Evolutionary conservation across 2,329 filamentous ascomycete genomes (phyloP), one percentile per base, ranked within the genome.

Genomic region (Fonsecaea multimorphosa): DNA sequence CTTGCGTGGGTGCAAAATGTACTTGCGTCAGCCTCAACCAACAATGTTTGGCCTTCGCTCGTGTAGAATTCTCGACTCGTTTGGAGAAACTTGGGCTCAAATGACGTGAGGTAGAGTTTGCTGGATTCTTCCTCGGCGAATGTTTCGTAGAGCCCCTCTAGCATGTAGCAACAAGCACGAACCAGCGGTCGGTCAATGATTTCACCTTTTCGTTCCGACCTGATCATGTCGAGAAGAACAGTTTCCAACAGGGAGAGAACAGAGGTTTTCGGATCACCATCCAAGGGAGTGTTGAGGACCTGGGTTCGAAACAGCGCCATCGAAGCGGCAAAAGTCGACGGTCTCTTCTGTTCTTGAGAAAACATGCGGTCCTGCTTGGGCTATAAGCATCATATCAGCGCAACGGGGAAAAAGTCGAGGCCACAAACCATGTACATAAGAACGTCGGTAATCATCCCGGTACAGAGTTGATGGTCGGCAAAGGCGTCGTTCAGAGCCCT

Each of bases 371-470:
- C 94, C 87, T 89, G 61, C 34, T 12, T 0, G 1, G 32, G 58
- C 36, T 62, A 52, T 67, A 52, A 69, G 60, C 59, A 63, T 68
- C 38, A 54, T 52, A 59, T 64, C 58, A 64, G 58, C 55, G 36
- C 55, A 38, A 22, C 34, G 31, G 29, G 16, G 12, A 34, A 24
- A n/a, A 52, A 27, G 19, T 31, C 4, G 5, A 19, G 53, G 52
- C 66, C 64, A 74, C 82, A 74, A 75, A 87, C 86, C 83, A 99
- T 92, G 75, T 97, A 97, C 93, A 98, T 97, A 58, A 98, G 84
- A 34, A 98, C 92, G 77, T 98, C 95, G 3, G 93, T 93, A 58
- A 92, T 89, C 66, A 98, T 98, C 75, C 92, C 93, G 91, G 97
- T 97, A 52, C 91, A 93, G 63, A 91, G 86, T 75, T 93, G 91